phyloP scores from a whole-genome alignment of 352 stramenopile genomes.

The Pythium sp. region DNA sequence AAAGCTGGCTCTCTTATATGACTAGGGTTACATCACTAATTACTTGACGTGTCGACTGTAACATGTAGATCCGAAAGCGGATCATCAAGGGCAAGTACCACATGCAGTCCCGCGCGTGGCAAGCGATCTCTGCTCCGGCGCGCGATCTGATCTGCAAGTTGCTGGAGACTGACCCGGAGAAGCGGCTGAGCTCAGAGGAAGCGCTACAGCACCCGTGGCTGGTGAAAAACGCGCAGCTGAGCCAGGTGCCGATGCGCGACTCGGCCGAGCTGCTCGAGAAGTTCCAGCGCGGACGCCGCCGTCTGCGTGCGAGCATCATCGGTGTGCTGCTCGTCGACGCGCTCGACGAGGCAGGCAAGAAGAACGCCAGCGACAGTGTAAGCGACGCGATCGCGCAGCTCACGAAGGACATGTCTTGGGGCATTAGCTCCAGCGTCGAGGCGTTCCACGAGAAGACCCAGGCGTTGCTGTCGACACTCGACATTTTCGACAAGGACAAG shows the following conservation, averaged over 20 bases:
- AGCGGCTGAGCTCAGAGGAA: conserved; percentile 61
- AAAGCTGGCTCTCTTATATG: no score
- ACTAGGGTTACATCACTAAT: not conserved
- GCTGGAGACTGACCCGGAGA: conserved; percentile 58
- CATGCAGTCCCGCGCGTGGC: conserved; percentile 67
- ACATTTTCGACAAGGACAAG: conserved; percentile 73
- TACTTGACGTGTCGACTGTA: not conserved
- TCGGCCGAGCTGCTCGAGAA: conserved; percentile 70
- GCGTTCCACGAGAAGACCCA: conserved; percentile 69
- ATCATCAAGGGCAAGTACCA: conserved; percentile 81
- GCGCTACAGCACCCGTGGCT: conserved; percentile 77
- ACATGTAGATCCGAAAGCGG: conserved; percentile 60
- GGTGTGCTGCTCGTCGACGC: conserved; percentile 67
- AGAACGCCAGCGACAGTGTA: conserved; percentile 7
- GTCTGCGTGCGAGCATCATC: conserved; percentile 75
- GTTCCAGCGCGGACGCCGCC: conserved; percentile 76
- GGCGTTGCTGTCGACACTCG: conserved; percentile 60
- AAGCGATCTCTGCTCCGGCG: conserved; percentile 58
- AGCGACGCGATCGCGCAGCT: conserved; percentile 30
- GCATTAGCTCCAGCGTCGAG: conserved; percentile 66
- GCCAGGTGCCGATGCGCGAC: conserved; percentile 54
- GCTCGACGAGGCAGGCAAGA: conserved; percentile 34
- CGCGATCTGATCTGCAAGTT: conserved; percentile 74
- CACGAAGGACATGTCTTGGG: conserved; percentile 57
- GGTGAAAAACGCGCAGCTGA: conserved; percentile 48